Percentiles rank a stretch among this genome's conserved stretches.
These are phyloP conservation scores for Inga oerstediana DNA, from an alignment of 306 rosid species.

Conservation along the genomic window DNA sequence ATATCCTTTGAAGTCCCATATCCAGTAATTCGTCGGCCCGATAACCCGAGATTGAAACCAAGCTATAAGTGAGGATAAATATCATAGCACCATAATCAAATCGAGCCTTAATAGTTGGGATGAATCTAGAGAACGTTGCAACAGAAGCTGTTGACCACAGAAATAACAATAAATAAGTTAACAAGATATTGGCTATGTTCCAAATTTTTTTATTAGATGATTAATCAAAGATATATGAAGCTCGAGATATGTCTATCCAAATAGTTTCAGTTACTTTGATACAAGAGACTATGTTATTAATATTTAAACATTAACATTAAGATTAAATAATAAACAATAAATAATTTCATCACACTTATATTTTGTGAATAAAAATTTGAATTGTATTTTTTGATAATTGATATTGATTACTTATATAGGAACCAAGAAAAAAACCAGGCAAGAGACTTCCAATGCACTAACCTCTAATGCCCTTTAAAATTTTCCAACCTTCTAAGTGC, in stretches of 20 bases:
- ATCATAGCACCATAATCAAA: constrained; percentile 82
- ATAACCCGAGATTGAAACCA: constrained; percentile 72
- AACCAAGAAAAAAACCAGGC: background rate
- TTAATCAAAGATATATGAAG: background rate
- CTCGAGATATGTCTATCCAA: background rate
- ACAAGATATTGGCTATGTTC: background rate
- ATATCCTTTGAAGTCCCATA: constrained; percentile 58
- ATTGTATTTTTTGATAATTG: background rate
- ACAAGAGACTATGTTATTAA: background rate
- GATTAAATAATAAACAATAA: background rate
- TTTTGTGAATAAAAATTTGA: background rate
- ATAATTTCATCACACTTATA: background rate
- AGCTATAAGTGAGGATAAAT: constrained; percentile 87
- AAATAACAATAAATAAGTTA: background rate
- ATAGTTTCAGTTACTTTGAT: background rate
- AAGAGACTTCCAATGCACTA: background rate
- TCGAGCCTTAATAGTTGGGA: constrained; percentile 72
- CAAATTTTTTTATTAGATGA: background rate
- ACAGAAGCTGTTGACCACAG: constrained; percentile 74
- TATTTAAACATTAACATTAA: background rate
- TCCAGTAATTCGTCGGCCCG: constrained; percentile 52
- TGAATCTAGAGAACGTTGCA: constrained; percentile 84
- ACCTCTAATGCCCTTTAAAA: background rate
- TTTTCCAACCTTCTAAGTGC: too few species aligned
- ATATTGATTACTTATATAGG: too few species aligned